These are phyloP conservation scores for Platismatia glauca DNA, from an alignment of 495 filamentous ascomycete species.

Conservation along the genomic window DNA sequence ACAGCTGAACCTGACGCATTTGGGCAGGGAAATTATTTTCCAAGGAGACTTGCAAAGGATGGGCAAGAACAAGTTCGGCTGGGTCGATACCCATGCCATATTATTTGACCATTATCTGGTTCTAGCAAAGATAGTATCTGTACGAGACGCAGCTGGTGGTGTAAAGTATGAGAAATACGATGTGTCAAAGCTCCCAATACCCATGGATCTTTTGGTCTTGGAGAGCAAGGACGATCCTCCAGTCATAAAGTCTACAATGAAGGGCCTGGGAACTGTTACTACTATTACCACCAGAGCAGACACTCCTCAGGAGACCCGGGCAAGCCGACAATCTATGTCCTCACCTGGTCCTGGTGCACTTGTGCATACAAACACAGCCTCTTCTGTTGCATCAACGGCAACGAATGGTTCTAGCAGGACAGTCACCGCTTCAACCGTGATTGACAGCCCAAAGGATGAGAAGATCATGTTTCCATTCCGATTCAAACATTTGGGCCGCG, in stretches of 20 bases:
- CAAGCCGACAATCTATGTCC: slow-evolving; percentile 42
- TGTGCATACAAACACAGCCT: slow-evolving; percentile 53
- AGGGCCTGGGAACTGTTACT: slow-evolving; percentile 62
- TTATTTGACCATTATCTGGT: slow-evolving; percentile 97
- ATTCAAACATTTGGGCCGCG: slow-evolving; percentile 89
- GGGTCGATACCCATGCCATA: slow-evolving; percentile 85
- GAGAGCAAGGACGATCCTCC: slow-evolving; percentile 89
- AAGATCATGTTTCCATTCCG: slow-evolving; percentile 89
- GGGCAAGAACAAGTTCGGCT: slow-evolving; percentile 72
- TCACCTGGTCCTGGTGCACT: slow-evolving; percentile 47
- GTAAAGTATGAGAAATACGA: slow-evolving; percentile 81
- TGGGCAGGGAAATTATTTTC: slow-evolving; percentile 81
- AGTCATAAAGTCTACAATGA: slow-evolving; percentile 67
- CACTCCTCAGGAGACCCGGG: slow-evolving; percentile 39
- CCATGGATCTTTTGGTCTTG: slow-evolving; percentile 88
- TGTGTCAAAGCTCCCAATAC: slow-evolving; percentile 90
- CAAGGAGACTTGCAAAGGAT: slow-evolving; percentile 84
- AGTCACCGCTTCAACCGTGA: slow-evolving; percentile 41
- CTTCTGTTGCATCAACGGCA: slow-evolving; percentile 41
- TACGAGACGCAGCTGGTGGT: slow-evolving; percentile 53
- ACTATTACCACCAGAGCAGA: slow-evolving; percentile 44
- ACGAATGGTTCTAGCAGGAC: slow-evolving; percentile 36
- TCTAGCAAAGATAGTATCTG: slow-evolving; percentile 67
- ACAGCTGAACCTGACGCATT: slow-evolving; percentile 82
- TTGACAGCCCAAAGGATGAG: slow-evolving; percentile 55